These are phyloP conservation scores for Geranium incanum DNA, from an alignment of 441 rosid genomes.

Conservation along the genomic window DNA sequence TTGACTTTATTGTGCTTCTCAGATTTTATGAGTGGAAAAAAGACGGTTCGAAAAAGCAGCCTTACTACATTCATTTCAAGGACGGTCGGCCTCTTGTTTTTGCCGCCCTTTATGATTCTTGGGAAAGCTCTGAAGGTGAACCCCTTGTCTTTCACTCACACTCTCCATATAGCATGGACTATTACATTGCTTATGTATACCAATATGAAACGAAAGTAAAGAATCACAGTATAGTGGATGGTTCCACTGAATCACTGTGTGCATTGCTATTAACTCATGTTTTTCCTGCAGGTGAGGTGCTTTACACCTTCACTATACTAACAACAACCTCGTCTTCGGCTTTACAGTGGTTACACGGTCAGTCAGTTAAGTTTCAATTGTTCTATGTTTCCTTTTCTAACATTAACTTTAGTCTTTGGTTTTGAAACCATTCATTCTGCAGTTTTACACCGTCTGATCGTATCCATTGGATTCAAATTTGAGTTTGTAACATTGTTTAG, in stretches of 20 bases:
- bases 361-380: conserved; percentile 25
- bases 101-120: conserved; percentile 79
- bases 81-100: conserved; percentile 72
- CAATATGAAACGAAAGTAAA: neutral
- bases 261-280: neutral
- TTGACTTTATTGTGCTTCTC: conserved; percentile 7
- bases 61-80: conserved; percentile 74
- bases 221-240: neutral
- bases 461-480: neutral
- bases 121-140: conserved; percentile 69
- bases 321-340: conserved; percentile 73
- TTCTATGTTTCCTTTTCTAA: neutral
- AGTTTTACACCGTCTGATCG: neutral
- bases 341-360: conserved; percentile 76
- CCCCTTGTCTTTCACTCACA: neutral
- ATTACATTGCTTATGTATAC: neutral
- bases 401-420: neutral
- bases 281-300: conserved; percentile 54
- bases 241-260: neutral
- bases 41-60: conserved; percentile 80
- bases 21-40: conserved; percentile 96
- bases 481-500: neutral
- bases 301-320: conserved; percentile 63
- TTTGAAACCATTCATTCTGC: neutral
- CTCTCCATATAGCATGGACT: neutral